Evolutionary conservation across 139 green algal genomes (phyloP).

Genomic region (Ettlia oleoabundans): DNA sequence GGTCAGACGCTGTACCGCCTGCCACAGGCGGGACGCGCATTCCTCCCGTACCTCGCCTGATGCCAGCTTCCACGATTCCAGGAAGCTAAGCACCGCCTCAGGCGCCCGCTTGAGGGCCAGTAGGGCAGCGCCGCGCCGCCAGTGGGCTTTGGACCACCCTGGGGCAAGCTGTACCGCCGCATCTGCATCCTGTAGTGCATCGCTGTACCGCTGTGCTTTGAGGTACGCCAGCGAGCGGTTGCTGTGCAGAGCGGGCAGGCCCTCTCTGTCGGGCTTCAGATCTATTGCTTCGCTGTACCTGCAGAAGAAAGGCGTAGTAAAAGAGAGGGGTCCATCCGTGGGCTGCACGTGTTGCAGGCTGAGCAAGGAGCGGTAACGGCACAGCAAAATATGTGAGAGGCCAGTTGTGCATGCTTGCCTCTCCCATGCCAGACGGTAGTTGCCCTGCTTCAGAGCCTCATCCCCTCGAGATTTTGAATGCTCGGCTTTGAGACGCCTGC

Average conservation of each 20-base stretch:
- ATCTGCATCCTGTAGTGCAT: conserved; percentile 55
- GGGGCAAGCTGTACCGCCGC: conserved; percentile 6
- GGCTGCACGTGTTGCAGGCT: too few relatives aligned
- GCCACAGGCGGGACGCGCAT: conserved; percentile 39
- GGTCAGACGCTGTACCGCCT: conserved; percentile 42
- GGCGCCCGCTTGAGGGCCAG: conserved; percentile 32
- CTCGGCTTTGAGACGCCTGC: conserved; percentile 40
- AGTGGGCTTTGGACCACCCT: conserved; percentile 56
- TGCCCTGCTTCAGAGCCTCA: conserved; percentile 35
- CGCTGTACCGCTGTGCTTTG: conserved; percentile 32
- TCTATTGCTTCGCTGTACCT: conserved; percentile 48
- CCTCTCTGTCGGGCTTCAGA: background rate
- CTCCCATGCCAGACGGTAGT: conserved; percentile 41
- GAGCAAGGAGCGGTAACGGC: too few relatives aligned
- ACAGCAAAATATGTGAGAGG: background rate
- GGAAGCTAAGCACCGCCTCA: conserved; percentile 48
- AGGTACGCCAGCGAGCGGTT: conserved; percentile 53
- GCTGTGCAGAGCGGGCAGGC: conserved; percentile 28
- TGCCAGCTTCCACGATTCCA: conserved; percentile 23
- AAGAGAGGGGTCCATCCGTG: too few relatives aligned
- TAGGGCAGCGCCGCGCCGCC: conserved; percentile 46
- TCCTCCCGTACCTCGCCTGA: conserved; percentile 11
- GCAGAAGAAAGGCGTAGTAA: background rate
- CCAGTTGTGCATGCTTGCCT: background rate
- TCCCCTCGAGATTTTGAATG: conserved; percentile 51